Evolutionary conservation across 495 filamentous ascomycete species (phyloP), one percentile per base, ranked within the genome.

Genomic region (Penicillium cataractarum): DNA sequence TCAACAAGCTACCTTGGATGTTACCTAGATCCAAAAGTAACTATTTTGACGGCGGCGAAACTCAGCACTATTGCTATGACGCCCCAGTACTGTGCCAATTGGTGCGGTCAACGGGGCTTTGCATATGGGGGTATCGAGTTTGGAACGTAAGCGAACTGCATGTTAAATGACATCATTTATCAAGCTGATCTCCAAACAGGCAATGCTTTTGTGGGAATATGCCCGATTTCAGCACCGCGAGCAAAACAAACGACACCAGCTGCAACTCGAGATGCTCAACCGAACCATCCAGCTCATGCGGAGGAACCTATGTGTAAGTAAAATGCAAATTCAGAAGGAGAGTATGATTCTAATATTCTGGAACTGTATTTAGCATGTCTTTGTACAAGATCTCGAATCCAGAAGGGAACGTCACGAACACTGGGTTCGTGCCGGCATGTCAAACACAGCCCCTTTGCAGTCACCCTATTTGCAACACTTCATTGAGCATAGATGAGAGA

Each of bases 51-150:
- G 27, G 50, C 59, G 40, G 50, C 50, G 26, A 61, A 61, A 49
- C 52, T 61, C n/a, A 56, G 51, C 50, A 61, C 59, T 19, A 55
- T 61, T 56, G 39, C 21, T 50, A 61, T 61, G 59, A 56, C 52
- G 29, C 50, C 59, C 44, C 33, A 60, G 48, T 54, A 60, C 58
- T 60, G 58, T 60, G 58, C 58, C 58, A 60, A 26, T 48, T 60
- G 58, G 58, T 60, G 58, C 17, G 58, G 58, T 44, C 32, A 53
- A 53, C 48, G 48, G 24, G 58, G 58, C 33, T 60, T 60, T 60
- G 46, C 48, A 37, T 60, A 60, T 33, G 49, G 58, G 33, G 58
- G 58, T 35, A 44, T 60, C 35, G 58, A 60, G 37, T 60, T 60
- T 60, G 48, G 58, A 60, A 60, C 56, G 56, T 58, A 39, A 60